These are phyloP conservation scores for Didymellaceae sp. DNA, from an alignment of 2,329 filamentous ascomycete genomes.

Conservation along the genomic window DNA sequence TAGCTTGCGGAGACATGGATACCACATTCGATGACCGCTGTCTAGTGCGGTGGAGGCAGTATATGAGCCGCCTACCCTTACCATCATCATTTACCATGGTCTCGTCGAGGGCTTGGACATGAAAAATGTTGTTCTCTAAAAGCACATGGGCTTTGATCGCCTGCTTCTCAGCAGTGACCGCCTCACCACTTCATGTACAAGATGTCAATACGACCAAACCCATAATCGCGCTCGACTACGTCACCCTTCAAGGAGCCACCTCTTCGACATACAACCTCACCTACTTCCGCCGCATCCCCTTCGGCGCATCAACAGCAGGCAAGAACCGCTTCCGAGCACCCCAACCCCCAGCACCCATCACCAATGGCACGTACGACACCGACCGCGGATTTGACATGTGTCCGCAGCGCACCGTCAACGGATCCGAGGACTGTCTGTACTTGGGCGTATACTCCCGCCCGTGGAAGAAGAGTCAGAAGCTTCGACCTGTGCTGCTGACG, in stretches of 20 bases:
- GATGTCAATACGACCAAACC: slow-evolving; percentile 23
- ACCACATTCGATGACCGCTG: slow-evolving; percentile 27
- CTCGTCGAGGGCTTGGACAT: no score
- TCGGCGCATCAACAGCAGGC: slow-evolving; percentile 64
- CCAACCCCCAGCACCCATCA: slow-evolving; percentile 60
- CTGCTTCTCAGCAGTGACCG: slow-evolving; percentile 8
- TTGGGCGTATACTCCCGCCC: slow-evolving; percentile 66
- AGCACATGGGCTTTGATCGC: slow-evolving; percentile 12
- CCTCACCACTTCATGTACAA: slow-evolving; percentile 14
- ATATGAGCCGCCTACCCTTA: not conserved
- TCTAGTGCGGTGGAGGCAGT: slow-evolving; percentile 13
- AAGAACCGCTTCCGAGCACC: slow-evolving; percentile 66
- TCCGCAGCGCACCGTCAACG: slow-evolving; percentile 61
- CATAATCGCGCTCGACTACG: slow-evolving; percentile 42
- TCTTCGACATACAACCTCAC: slow-evolving; percentile 61
- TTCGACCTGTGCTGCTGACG: slow-evolving; percentile 64
- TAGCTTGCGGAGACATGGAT: slow-evolving; percentile 36
- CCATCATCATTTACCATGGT: no score
- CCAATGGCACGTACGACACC: slow-evolving; percentile 61
- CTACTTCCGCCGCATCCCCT: slow-evolving; percentile 68
- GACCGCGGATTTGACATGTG: slow-evolving; percentile 64
- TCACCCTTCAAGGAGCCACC: slow-evolving; percentile 60
- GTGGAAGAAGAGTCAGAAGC: slow-evolving; percentile 53
- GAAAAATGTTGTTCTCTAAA: slow-evolving; percentile 22
- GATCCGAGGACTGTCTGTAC: slow-evolving; percentile 68